Percentiles rank a stretch among this genome's conserved stretches.
Conservation (phyloP, 192 early-diverging fungal genomes). For the Podila verticillata region DNA sequence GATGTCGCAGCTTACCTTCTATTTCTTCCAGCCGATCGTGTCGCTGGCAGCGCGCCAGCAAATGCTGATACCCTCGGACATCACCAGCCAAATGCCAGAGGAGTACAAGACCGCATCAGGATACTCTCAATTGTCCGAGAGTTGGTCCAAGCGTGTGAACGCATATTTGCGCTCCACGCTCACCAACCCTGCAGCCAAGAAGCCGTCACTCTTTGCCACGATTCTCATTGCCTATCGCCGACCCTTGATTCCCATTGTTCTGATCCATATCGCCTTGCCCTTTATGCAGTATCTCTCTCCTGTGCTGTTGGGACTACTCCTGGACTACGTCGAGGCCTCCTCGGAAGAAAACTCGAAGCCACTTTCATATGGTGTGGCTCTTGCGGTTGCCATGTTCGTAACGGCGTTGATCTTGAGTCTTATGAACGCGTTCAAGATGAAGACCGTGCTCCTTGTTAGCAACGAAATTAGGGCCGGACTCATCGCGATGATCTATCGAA, state of each 20-base stretch:
- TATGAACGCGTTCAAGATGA: neutral
- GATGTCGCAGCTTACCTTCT: slow-evolving; percentile 9
- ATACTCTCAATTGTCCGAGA: neutral
- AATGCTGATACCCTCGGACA: slow-evolving; percentile 23
- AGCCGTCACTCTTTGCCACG: slow-evolving; percentile 16
- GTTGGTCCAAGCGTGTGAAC: slow-evolving; percentile 13
- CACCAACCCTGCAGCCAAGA: neutral
- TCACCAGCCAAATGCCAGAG: slow-evolving; percentile 26
- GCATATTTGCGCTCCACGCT: slow-evolving; percentile 1
- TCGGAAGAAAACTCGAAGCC: slow-evolving; percentile 13
- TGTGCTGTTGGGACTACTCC: slow-evolving; percentile 12
- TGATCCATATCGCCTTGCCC: slow-evolving; percentile 1
- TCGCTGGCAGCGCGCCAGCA: slow-evolving; percentile 28
- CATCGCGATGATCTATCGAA: slow-evolving; percentile 49
- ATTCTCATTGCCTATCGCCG: slow-evolving; percentile 21
- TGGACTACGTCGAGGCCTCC: slow-evolving; percentile 28
- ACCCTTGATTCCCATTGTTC: slow-evolving; percentile 10
- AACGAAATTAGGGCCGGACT: slow-evolving; percentile 14
- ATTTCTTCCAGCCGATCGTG: slow-evolving; percentile 36
- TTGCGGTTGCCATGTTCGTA: slow-evolving; percentile 17
- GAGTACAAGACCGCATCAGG: slow-evolving; percentile 18
- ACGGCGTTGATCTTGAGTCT: neutral
- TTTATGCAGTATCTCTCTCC: slow-evolving; percentile 23
- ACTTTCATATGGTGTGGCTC: slow-evolving; percentile 12
- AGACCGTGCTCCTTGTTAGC: neutral